Evolutionary conservation across 2,329 filamentous ascomycete genomes (phyloP).

Genomic region (Claviceps paspali): DNA sequence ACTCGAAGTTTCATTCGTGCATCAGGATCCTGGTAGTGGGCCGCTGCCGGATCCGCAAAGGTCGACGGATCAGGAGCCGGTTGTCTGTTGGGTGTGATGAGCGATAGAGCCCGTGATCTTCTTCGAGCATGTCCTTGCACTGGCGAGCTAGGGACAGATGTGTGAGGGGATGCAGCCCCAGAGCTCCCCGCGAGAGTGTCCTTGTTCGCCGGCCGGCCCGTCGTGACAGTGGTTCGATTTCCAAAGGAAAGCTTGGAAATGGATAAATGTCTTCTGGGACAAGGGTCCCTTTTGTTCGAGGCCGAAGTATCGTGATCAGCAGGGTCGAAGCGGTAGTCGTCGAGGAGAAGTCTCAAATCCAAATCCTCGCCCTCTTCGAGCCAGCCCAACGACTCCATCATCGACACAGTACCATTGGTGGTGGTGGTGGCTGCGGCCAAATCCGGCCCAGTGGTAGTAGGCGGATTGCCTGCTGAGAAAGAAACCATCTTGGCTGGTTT

Average conservation of each 20-base stretch:
- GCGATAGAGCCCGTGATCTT: constrained; percentile 39
- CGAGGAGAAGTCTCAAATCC: constrained; percentile 49
- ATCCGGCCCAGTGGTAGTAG: constrained; percentile 6
- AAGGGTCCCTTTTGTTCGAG: constrained; percentile 34
- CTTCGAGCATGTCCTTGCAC: constrained; percentile 25
- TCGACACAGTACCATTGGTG: constrained; percentile 26
- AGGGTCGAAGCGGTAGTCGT: constrained; percentile 54
- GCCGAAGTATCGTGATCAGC: constrained; percentile 29
- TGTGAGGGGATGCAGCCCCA: constrained; percentile 11
- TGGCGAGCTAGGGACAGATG: constrained; percentile 10
- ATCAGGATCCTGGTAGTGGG: constrained; percentile 83
- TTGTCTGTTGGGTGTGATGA: constrained; percentile 34
- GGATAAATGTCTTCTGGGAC: constrained; percentile 58
- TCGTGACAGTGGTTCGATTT: constrained; percentile 34
- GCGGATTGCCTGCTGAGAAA: constrained; percentile 8
- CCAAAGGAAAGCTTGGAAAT: constrained; percentile 49
- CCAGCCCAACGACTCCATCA: constrained; percentile 58
- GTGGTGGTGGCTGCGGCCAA: constrained; percentile 12
- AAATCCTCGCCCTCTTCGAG: constrained; percentile 58
- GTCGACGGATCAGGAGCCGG: constrained; percentile 10
- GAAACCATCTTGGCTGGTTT: constrained; percentile 12
- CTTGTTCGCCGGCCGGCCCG: constrained; percentile 31
- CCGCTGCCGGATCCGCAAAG: constrained; percentile 51
- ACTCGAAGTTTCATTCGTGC: constrained; percentile 72
- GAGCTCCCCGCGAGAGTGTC: constrained; percentile 20